Evolutionary conservation across 305 asterid genomes (phyloP), one percentile per base, ranked within the genome.

Genomic region (Solanum aculeatissimum): DNA sequence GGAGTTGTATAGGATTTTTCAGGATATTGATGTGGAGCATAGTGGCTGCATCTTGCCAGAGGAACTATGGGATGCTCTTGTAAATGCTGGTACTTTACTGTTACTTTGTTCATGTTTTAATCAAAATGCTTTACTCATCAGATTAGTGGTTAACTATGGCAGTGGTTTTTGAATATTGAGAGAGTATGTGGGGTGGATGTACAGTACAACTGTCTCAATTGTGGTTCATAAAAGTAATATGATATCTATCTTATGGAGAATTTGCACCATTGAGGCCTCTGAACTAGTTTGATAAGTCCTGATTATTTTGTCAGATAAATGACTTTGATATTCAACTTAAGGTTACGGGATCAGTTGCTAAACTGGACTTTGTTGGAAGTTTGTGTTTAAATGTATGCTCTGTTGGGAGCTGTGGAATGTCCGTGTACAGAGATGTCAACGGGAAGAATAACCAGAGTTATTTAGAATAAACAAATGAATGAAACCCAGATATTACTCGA

Each of bases 31-130:
- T 84, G 99, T 97, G 65, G 99, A 95, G 90, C 99, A 97, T 86
- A 95, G 87, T 86, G 99, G 99, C 8, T 94, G 99, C 87, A 97
- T 97, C 89, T 87, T 94, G 91, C 99, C 99, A 11, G 99, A 95
- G 91, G 99, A 97, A 91, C 87, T 97, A 40, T 93, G 94, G 98
- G 99, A 94, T 90, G 99, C 99, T 69, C 98, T 97, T 86, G 94
- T 93, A 62, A 94, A 91, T 88, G 97, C 98, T 94, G 99, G 99
- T 97, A 97, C 86, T 81, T 78, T 89, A 84, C 85, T 81, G 66
- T 66, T 86, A 65, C 43, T 65, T 51, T 65, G 9, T 21, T 45
- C 47, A 29, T 27, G 51, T 32, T 51, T 19, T 77, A 42, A 8
- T 23, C 15, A 9, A 77, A 77, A 23, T 1, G 11, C 29, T 77